Base-by-base conservation (phyloP, 2,329 filamentous ascomycete genomes). In the Colletotrichum eremochloae region DNA sequence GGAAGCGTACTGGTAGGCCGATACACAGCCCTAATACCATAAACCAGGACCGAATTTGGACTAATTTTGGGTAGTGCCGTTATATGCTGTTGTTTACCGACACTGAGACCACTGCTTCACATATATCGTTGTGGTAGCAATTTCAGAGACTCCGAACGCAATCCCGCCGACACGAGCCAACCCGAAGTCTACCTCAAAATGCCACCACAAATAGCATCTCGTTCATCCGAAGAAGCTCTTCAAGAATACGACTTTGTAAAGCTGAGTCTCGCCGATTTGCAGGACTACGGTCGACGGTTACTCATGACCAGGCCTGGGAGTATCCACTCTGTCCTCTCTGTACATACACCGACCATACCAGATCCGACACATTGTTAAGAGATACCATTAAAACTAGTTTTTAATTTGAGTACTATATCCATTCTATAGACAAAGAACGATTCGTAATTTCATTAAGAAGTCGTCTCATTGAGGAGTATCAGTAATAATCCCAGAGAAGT, bases 1-100 rank as follows among this genome's bases (percentile, higher is more conserved):
- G 20, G 70, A 72, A 33, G 66, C 55, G 2, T 72, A 72, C 33
- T 72, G 66, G 66, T 72, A 56, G 9, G 66, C 38, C 18, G 3
- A 14, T 15, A 5, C 5, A 5, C 14, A 18, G 18, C 1, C 36
- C 8, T 9, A 5, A 1, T 6, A 5, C 18, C 15, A 12, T 3
- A 2, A 18, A 42, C 2, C 8, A 29, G 29, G 1, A 29, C 2
- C 4, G 1, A 3, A 18, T 2, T 2, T 38, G 3, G 12, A 18
- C 24, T 24, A 9, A 53, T 8, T 20, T 20, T 6, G 8, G 38
- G n/a, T 7, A 64, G 62, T 36, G 62, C 24, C 38, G 40, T 46
- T n/a, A 64, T 64, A 24, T 64, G 62, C 38, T 64, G 62, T 29
- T 55, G 62, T 15, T 14, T 64, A 2, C 62, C 62, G 18, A 64